Base-by-base conservation (phyloP, 768 basidiomycete genomes). In the Clathrus columnatus region DNA sequence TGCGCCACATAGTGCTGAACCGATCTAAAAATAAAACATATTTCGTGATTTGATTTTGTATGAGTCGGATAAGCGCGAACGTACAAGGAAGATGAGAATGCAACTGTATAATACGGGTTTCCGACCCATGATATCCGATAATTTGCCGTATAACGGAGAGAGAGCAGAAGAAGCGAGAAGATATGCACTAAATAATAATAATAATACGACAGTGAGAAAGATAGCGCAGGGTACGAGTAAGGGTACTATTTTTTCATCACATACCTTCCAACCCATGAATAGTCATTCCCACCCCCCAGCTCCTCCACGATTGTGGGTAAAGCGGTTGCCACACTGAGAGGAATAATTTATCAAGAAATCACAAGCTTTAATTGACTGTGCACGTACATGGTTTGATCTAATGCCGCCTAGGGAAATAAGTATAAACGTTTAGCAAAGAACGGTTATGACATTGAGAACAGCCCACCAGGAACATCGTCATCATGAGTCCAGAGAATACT, bases 1-100 rank as follows among this genome's bases (percentile, higher is more conserved):
- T 0, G 87, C 84, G 14, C 89, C 89, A 61, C 87, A 91, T 52
- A 91, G 69, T 1, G 87, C 87, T 5, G 86, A 88, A 20, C 86
- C 87, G 59, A 89, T 68, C 85, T 87, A 60, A 2, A 14, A 30
- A 10, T 2, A 30, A 14, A 47, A 5, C 18, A 21, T n/a, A n/a
- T n/a, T n/a, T n/a, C n/a, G n/a, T n/a, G n/a, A n/a, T n/a, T n/a
- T n/a, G n/a, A n/a, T n/a, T n/a, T n/a, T n/a, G n/a, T n/a, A n/a
- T n/a, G n/a, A n/a, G n/a, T n/a, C n/a, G n/a, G n/a, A n/a, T n/a
- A n/a, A n/a, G n/a, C n/a, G n/a, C 20, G 1, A 2, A 63, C 76
- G 27, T 63, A 87, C 82, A 69, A 92, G 66, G 67, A 92, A 93
- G 4, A 82, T 66, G 20, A 73, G 8, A 36, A 93, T 87, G 5